These are phyloP conservation scores for Nemania sp. DNA, from an alignment of 2,329 filamentous ascomycete genomes.

Conservation along the genomic window DNA sequence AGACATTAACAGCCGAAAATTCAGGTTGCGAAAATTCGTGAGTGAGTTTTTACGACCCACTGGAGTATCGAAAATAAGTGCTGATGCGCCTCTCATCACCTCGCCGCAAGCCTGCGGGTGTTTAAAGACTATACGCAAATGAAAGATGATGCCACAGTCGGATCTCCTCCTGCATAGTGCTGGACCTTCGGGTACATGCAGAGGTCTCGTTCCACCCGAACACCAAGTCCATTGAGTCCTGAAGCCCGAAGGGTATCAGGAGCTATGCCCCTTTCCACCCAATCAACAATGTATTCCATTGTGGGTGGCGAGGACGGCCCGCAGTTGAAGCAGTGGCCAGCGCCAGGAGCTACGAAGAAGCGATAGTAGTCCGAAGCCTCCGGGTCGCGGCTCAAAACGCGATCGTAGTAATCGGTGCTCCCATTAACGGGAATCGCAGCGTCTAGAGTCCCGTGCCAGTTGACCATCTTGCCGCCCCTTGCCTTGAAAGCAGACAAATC, in stretches of 20 bases:
- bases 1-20: no score
- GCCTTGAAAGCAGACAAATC: conserved; percentile 18
- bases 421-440: conserved; percentile 14
- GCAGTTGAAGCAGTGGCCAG: conserved; percentile 17
- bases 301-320: conserved; percentile 1
- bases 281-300: conserved; percentile 9
- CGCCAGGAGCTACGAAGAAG: conserved; percentile 17
- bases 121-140: background rate
- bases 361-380: conserved; percentile 21
- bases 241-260: conserved; percentile 9
- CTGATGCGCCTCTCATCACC: no score
- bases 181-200: conserved; percentile 17
- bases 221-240: conserved; percentile 5
- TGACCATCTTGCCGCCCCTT: conserved; percentile 20
- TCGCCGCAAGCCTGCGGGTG: no score
- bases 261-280: conserved; percentile 14
- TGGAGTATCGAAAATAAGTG: no score
- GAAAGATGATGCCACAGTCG: conserved; percentile 10
- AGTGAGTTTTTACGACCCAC: no score
- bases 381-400: conserved; percentile 10
- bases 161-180: conserved; percentile 15
- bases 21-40: no score
- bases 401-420: conserved; percentile 15
- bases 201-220: conserved; percentile 9
- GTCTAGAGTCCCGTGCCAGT: conserved; percentile 18